These are phyloP conservation scores for Candida silvatica DNA, from an alignment of 805 yeast species.

Conservation along the genomic window DNA sequence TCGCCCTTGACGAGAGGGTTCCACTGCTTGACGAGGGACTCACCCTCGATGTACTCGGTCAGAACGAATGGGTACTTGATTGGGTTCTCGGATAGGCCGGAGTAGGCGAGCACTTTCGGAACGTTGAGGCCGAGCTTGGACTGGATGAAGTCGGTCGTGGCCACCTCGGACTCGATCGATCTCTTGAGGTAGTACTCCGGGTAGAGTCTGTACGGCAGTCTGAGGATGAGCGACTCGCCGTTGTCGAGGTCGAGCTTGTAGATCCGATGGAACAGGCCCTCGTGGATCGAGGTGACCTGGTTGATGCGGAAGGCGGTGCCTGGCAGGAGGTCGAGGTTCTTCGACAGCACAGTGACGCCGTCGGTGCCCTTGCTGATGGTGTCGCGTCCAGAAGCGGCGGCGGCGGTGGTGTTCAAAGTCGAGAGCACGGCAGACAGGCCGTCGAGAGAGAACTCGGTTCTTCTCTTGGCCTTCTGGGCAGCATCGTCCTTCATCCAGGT, in stretches of 20 bases:
- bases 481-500: conserved; percentile 83
- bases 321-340: conserved; percentile 13
- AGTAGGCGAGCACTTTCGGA: conserved; percentile 68
- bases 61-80: conserved; percentile 69
- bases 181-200: conserved; percentile 56
- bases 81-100: conserved; percentile 51
- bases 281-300: conserved; percentile 78
- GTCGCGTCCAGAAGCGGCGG: conserved; percentile 15
- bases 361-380: conserved; percentile 22
- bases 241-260: conserved; percentile 48
- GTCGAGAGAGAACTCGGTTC: conserved; percentile 72
- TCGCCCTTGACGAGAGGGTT: conserved; percentile 64
- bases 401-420: conserved; percentile 3
- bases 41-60: conserved; percentile 75
- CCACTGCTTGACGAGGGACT: conserved; percentile 78
- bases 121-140: conserved; percentile 58
- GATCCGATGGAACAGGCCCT: conserved; percentile 89
- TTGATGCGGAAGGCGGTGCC: conserved; percentile 32
- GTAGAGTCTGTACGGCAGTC: conserved; percentile 79
- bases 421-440: conserved; percentile 44
- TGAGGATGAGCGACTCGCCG: conserved; percentile 51
- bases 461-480: conserved; percentile 64
- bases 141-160: conserved; percentile 78
- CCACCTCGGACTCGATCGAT: conserved; percentile 81
- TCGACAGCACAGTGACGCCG: conserved; percentile 13